Evolutionary conservation across 345 rosid genomes (phyloP).

Genomic region (Acer campestre): DNA sequence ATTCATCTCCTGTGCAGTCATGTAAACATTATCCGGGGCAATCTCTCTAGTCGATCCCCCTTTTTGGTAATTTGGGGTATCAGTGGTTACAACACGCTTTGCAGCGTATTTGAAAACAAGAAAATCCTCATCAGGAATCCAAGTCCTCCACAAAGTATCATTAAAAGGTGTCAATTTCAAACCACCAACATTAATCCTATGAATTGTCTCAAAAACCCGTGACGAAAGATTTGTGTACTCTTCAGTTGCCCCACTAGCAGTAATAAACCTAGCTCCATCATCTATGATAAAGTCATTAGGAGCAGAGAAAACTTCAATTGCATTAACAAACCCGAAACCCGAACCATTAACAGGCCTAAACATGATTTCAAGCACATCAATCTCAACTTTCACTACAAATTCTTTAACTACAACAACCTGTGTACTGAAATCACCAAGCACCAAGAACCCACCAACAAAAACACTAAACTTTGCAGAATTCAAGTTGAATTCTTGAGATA

Average conservation of each 20-base stretch:
- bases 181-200: slow-evolving; percentile 93
- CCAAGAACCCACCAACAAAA: slow-evolving; percentile 47
- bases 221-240: slow-evolving; percentile 59
- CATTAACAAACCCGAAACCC: slow-evolving; percentile 71
- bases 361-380: slow-evolving; percentile 46
- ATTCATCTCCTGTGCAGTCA: slow-evolving; percentile 93
- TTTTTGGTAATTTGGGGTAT: slow-evolving; percentile 64
- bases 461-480: slow-evolving; percentile 58
- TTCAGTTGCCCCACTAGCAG: slow-evolving; percentile 35
- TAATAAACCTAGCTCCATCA: slow-evolving; percentile 59
- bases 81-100: slow-evolving; percentile 49
- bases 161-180: slow-evolving; percentile 77
- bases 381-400: slow-evolving; percentile 43
- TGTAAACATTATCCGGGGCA: slow-evolving; percentile 82
- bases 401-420: slow-evolving; percentile 51
- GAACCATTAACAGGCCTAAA: slow-evolving; percentile 43
- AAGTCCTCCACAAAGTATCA: slow-evolving; percentile 91
- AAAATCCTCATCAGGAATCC: slow-evolving; percentile 84
- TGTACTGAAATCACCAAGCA: slow-evolving; percentile 51
- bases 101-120: slow-evolving; percentile 67
- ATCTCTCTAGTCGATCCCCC: slow-evolving; percentile 74
- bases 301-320: slow-evolving; percentile 78
- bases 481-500: slow-evolving; percentile 47
- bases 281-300: slow-evolving; percentile 68
- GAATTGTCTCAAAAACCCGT: slow-evolving; percentile 69